These are phyloP conservation scores for Casuarina cunninghamiana DNA, from an alignment of 306 rosid genomes.

Conservation along the genomic window DNA sequence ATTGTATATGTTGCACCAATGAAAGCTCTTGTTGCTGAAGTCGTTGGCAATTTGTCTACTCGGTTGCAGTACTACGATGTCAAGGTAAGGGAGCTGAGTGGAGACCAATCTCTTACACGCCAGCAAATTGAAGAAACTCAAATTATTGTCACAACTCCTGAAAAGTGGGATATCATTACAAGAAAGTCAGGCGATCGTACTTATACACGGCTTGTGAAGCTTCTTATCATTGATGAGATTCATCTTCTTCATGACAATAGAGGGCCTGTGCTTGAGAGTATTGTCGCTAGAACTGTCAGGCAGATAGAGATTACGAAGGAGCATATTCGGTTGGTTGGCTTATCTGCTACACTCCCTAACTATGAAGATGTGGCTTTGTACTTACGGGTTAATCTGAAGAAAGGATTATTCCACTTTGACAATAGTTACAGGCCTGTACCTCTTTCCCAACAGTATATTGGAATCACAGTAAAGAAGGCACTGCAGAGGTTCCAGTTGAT, in stretches of 20 bases:
- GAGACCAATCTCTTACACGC: too few relatives aligned
- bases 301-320: constrained; percentile 63
- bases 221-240: constrained; percentile 69
- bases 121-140: too few relatives aligned
- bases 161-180: too few relatives aligned
- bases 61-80: constrained; percentile 58
- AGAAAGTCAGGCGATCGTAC: constrained; percentile 74
- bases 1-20: constrained; percentile 97
- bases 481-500: constrained; percentile 97
- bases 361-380: constrained; percentile 84
- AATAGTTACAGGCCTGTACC: constrained; percentile 96
- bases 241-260: too few relatives aligned
- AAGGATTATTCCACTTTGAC: constrained; percentile 78
- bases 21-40: constrained; percentile 99
- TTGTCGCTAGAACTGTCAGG: constrained; percentile 94
- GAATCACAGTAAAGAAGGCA: constrained; percentile 90
- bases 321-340: too few relatives aligned
- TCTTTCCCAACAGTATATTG: constrained; percentile 90
- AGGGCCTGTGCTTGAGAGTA: constrained; percentile 80
- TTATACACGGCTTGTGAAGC: constrained; percentile 86
- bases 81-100: too few relatives aligned
- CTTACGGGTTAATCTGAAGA: constrained; percentile 72
- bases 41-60: constrained; percentile 90
- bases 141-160: too few relatives aligned
- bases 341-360: too few relatives aligned